Percentiles rank a stretch among this genome's conserved stretches.
Conservation (phyloP, 768 basidiomycete genomes). For the Lanmaoa pseudosensibilis region DNA sequence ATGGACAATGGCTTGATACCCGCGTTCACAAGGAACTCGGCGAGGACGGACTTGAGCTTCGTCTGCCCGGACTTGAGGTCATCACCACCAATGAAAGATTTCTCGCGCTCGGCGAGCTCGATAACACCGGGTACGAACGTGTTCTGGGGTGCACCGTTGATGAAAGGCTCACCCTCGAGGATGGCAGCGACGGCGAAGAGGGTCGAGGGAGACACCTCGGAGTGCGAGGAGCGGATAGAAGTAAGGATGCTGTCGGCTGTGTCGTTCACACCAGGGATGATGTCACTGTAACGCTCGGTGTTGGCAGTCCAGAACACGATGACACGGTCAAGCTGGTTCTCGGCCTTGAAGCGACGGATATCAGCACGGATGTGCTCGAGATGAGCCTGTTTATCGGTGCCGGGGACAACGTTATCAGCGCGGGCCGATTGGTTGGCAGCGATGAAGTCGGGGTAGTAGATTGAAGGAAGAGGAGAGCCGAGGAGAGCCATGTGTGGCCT, state of each 20-base stretch:
- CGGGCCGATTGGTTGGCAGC: conserved; percentile 97
- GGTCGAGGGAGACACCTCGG: conserved; percentile 95
- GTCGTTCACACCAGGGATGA: conserved; percentile 94
- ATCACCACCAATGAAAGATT: conserved; percentile 95
- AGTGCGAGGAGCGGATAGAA: conserved; percentile 81
- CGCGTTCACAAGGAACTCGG: conserved; percentile 98
- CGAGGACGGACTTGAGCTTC: conserved; percentile 94
- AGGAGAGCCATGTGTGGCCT: conserved; percentile 79
- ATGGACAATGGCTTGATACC: conserved; percentile 98
- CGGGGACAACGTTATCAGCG: conserved; percentile 90
- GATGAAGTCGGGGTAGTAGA: conserved; percentile 98
- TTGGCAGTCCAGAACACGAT: conserved; percentile 99
- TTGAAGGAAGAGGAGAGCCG: conserved; percentile 84
- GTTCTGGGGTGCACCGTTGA: conserved; percentile 99
- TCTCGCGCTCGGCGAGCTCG: conserved; percentile 82
- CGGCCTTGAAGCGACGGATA: conserved; percentile 88
- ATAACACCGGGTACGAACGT: conserved; percentile 97
- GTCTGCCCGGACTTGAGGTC: conserved; percentile 99
- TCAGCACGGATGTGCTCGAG: conserved; percentile 91
- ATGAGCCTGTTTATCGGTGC: conserved; percentile 84
- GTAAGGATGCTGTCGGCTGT: conserved; percentile 84
- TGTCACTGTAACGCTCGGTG: conserved; percentile 95
- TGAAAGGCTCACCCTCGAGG: conserved; percentile 91
- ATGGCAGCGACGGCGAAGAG: conserved; percentile 95
- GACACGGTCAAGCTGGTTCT: conserved; percentile 81